Conservation (phyloP, 495 filamentous ascomycete species). For the Staphylotrichum tortipilum region DNA sequence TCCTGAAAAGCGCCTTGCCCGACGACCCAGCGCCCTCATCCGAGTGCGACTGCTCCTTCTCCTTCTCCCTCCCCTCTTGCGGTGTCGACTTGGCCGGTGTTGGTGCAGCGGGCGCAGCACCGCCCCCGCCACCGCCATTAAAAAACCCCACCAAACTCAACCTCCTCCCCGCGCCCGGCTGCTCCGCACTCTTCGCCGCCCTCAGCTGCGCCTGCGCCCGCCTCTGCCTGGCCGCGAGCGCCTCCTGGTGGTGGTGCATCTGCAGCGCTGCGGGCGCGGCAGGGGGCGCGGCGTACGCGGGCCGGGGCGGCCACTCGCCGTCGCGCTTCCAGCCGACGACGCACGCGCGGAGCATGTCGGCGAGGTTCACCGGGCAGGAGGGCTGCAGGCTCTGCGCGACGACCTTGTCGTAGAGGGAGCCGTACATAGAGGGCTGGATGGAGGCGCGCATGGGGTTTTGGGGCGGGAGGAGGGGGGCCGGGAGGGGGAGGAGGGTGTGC, state of each 20-base stretch:
- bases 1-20: slow-evolving; percentile 23
- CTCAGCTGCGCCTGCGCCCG: slow-evolving; percentile 17
- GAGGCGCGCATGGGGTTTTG: slow-evolving; percentile 62
- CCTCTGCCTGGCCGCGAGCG: slow-evolving; percentile 30
- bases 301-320: slow-evolving; percentile 85
- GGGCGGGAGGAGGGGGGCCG: slow-evolving; percentile 57
- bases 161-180: slow-evolving; percentile 10
- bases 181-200: too few species aligned
- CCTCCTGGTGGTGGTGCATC: slow-evolving; percentile 19
- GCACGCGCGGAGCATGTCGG: slow-evolving; percentile 68
- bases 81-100: too few species aligned
- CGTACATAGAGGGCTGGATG: slow-evolving; percentile 63
- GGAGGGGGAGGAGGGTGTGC: slow-evolving; percentile 49
- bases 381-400: slow-evolving; percentile 69
- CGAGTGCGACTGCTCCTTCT: slow-evolving; percentile 26
- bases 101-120: too few species aligned
- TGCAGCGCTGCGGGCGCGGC: slow-evolving; percentile 14
- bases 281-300: slow-evolving; percentile 27
- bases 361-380: slow-evolving; percentile 76
- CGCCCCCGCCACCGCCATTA: slow-evolving; percentile 2
- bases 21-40: slow-evolving; percentile 32
- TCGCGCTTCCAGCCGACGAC: slow-evolving; percentile 91
- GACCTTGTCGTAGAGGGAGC: slow-evolving; percentile 80
- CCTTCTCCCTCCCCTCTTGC: slow-evolving; percentile 1
- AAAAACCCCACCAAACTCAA: slow-evolving; percentile 26